phyloP scores from a whole-genome alignment of 1,139 yeast species.

The Scheffersomyces titani region DNA sequence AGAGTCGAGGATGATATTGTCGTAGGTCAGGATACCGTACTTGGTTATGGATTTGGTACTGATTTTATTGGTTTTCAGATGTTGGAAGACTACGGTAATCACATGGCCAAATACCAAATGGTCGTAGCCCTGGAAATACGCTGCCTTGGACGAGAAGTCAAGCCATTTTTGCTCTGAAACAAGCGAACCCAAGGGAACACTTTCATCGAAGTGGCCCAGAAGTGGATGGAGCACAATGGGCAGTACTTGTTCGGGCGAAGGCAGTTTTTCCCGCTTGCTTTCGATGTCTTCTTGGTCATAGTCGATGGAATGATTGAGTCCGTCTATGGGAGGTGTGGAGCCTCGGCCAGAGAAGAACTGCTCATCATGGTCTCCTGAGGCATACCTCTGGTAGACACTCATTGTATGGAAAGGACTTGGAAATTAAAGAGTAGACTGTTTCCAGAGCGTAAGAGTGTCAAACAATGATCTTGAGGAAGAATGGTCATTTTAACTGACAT shows the following conservation, averaged over 20 bases:
- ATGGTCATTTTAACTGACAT: background rate
- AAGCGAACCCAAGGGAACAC: background rate
- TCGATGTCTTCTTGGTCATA: background rate
- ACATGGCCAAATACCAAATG: slow-evolving; percentile 51
- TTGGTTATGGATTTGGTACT: slow-evolving; percentile 66
- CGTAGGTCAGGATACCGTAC: slow-evolving; percentile 67
- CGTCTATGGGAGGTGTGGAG: background rate
- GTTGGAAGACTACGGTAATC: slow-evolving; percentile 55
- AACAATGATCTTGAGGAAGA: background rate
- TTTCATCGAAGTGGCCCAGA: background rate
- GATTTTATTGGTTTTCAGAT: slow-evolving; percentile 45
- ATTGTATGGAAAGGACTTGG: slow-evolving; percentile 8
- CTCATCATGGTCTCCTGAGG: slow-evolving; percentile 39
- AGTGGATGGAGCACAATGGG: background rate
- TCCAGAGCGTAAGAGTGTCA: background rate
- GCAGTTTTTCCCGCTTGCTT: background rate
- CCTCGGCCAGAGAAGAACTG: slow-evolving; percentile 15
- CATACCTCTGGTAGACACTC: slow-evolving; percentile 39
- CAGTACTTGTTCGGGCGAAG: background rate
- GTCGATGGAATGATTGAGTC: background rate
- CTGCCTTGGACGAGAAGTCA: slow-evolving; percentile 50
- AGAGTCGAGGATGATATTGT: slow-evolving; percentile 58
- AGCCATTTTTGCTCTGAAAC: slow-evolving; percentile 32
- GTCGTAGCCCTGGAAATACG: slow-evolving; percentile 57
- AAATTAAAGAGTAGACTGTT: background rate